Conservation (phyloP, 2,329 filamentous ascomycete genomes). For the Stachybotrys chlorohalonatus region DNA sequence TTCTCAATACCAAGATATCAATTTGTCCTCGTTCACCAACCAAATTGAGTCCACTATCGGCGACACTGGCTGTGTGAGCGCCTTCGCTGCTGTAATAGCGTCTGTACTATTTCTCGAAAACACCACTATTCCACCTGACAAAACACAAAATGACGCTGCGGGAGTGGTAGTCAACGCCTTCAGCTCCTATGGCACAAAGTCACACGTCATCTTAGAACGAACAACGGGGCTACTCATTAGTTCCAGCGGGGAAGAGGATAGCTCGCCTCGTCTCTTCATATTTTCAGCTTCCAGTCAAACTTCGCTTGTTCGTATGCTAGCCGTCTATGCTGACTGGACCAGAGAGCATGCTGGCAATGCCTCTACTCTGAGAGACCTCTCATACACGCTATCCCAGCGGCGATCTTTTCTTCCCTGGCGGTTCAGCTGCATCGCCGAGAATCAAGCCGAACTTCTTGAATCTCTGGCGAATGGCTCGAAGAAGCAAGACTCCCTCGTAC, state of each 20-base stretch:
- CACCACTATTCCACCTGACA: background rate
- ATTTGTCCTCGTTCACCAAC: conserved; percentile 2
- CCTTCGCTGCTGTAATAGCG: conserved; percentile 5
- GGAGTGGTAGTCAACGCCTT: conserved; percentile 5
- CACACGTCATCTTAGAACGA: conserved; percentile 4
- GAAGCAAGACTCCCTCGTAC: background rate
- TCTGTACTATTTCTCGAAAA: background rate
- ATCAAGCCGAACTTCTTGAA: background rate
- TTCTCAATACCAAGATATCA: background rate
- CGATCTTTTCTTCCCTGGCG: background rate
- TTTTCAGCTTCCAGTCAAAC: background rate
- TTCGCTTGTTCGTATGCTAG: background rate
- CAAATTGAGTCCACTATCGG: conserved; percentile 12
- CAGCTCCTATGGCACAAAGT: conserved; percentile 9
- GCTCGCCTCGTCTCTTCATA: background rate
- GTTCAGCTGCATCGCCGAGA: background rate
- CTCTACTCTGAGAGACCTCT: background rate
- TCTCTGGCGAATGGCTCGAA: background rate
- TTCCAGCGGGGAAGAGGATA: background rate
- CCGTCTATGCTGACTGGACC: background rate
- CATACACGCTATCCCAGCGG: background rate
- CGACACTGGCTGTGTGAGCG: conserved; percentile 9
- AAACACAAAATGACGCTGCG: background rate
- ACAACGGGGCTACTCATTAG: background rate
- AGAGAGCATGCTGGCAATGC: background rate